These are phyloP conservation scores for Nakazawaea wyomingensis DNA, from an alignment of 805 yeast genomes.

Conservation along the genomic window DNA sequence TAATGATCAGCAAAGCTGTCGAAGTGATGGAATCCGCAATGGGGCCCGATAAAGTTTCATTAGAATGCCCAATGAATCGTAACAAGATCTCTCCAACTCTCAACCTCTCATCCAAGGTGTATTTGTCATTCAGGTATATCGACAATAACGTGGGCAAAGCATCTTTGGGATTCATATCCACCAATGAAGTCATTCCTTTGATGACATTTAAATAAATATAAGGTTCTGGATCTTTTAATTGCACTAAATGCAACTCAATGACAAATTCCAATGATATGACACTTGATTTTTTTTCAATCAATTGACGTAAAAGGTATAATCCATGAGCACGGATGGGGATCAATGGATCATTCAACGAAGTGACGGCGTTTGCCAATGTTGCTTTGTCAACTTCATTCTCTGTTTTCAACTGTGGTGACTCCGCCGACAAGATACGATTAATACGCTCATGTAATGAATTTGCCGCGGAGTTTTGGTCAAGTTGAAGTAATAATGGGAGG, in stretches of 20 bases:
- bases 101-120: slow-evolving; percentile 58
- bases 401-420: slow-evolving; percentile 14
- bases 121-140: slow-evolving; percentile 26
- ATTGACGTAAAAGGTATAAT: slow-evolving; percentile 51
- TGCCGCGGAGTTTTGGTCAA: slow-evolving; percentile 15
- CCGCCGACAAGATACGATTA: slow-evolving; percentile 23
- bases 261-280: slow-evolving; percentile 50
- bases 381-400: slow-evolving; percentile 31
- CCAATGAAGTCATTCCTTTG: slow-evolving; percentile 63
- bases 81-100: slow-evolving; percentile 78
- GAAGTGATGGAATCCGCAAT: slow-evolving; percentile 38
- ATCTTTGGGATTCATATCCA: slow-evolving; percentile 36
- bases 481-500: slow-evolving; percentile 8
- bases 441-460: slow-evolving; percentile 29
- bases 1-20: slow-evolving; percentile 31
- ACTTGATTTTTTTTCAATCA: slow-evolving; percentile 45
- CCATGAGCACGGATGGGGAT: slow-evolving; percentile 90
- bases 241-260: slow-evolving; percentile 54
- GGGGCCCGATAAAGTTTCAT: slow-evolving; percentile 42
- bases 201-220: slow-evolving; percentile 81
- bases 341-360: slow-evolving; percentile 66
- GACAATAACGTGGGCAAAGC: slow-evolving; percentile 34
- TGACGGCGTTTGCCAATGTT: slow-evolving; percentile 53
- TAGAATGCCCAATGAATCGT: slow-evolving; percentile 47
- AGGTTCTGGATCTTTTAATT: slow-evolving; percentile 76